Evolutionary conservation across 2,329 filamentous ascomycete genomes (phyloP).

Genomic region (Aspergillus pseudoviridinutans): DNA sequence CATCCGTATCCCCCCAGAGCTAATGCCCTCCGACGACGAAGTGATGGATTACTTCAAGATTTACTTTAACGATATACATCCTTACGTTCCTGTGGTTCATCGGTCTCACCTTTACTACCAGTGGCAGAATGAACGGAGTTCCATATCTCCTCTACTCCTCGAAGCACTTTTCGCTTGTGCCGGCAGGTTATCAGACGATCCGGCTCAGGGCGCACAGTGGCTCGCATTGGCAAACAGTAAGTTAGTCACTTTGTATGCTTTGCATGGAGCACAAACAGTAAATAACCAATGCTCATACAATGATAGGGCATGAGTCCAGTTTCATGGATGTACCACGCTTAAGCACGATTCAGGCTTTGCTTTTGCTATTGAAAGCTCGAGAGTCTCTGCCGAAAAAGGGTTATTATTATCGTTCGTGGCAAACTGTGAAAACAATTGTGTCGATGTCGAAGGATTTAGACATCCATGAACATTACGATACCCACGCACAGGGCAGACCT

Average conservation of each 20-base stretch:
- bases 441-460: slow-evolving; percentile 91
- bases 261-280: slow-evolving; percentile 10
- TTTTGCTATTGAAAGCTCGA: slow-evolving; percentile 84
- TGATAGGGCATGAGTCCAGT: slow-evolving; percentile 76
- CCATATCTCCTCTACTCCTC: slow-evolving; percentile 82
- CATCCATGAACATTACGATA: slow-evolving; percentile 78
- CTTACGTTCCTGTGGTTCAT: slow-evolving; percentile 86
- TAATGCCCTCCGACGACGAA: slow-evolving; percentile 87
- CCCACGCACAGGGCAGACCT: slow-evolving; percentile 66
- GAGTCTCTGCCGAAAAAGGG: slow-evolving; percentile 90
- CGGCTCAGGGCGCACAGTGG: slow-evolving; percentile 85
- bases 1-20: slow-evolving; percentile 81
- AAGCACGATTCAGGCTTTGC: slow-evolving; percentile 84
- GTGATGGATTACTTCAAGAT: slow-evolving; percentile 82
- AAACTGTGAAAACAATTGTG: slow-evolving; percentile 86
- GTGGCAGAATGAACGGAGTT: slow-evolving; percentile 77
- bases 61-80: slow-evolving; percentile 86
- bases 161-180: slow-evolving; percentile 91
- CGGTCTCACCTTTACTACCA: slow-evolving; percentile 79
- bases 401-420: slow-evolving; percentile 97
- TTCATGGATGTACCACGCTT: slow-evolving; percentile 90
- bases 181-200: slow-evolving; percentile 76
- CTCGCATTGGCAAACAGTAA: slow-evolving; percentile 80
- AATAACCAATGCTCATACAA: slow-evolving; percentile 21
- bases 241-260: slow-evolving; percentile 19